phyloP scores from a whole-genome alignment of 1,284 basidiomycete species.

The Boletus calvinii region DNA sequence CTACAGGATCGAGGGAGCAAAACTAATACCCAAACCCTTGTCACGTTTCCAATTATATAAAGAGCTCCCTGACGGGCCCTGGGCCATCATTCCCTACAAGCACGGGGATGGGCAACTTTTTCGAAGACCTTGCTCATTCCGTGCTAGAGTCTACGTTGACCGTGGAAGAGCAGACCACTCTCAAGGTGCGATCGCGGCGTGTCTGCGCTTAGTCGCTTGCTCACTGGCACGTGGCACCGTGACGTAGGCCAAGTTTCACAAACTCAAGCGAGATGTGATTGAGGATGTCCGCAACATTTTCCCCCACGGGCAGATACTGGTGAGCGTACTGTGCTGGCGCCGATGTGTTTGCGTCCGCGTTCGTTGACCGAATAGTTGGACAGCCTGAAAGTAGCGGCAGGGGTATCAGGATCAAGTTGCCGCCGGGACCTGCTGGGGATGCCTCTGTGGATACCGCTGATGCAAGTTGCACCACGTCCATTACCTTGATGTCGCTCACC shows the following conservation, averaged over 20 bases:
- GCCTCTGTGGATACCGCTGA: conserved; percentile 7
- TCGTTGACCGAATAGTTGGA: not conserved
- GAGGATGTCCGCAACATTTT: conserved; percentile 30
- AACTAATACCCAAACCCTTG: not conserved
- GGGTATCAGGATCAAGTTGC: conserved; percentile 29
- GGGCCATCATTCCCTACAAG: not conserved
- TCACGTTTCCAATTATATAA: conserved; percentile 3
- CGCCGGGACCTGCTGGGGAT: conserved; percentile 20
- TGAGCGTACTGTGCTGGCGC: conserved; percentile 3
- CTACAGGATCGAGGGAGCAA: not conserved
- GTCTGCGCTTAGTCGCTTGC: not conserved
- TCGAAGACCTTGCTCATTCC: conserved; percentile 29
- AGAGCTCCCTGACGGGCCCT: not conserved
- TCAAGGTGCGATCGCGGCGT: conserved; percentile 21
- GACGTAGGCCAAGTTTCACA: conserved; percentile 31
- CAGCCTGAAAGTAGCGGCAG: conserved; percentile 29
- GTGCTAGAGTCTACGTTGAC: conserved; percentile 26
- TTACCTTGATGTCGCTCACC: conserved; percentile 2
- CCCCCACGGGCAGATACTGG: conserved; percentile 32
- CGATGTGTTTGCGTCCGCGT: not conserved
- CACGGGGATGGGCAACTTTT: conserved; percentile 30
- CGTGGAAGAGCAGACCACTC: conserved; percentile 23
- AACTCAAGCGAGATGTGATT: conserved; percentile 31
- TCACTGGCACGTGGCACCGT: not conserved
- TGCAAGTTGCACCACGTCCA: conserved; percentile 5